Percentiles rank a stretch among this genome's conserved stretches.
phyloP scores from a whole-genome alignment of 2,329 filamentous ascomycete species.

The Metarhizium album region DNA sequence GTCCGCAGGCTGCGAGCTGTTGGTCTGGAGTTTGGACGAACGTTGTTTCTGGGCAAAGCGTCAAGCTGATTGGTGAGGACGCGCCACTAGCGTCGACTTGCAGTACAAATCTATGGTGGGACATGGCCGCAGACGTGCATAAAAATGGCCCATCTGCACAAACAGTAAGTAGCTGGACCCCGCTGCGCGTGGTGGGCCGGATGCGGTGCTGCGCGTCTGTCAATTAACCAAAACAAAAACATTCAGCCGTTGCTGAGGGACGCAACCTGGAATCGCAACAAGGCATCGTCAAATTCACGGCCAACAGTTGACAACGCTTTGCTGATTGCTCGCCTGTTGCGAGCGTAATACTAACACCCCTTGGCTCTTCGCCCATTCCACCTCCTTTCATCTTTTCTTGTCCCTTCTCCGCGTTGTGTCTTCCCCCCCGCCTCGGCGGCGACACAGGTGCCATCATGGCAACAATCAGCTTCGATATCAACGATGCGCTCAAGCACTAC shows the following conservation, averaged over 20 bases:
- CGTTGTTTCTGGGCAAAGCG: background rate
- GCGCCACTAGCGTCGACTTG: background rate
- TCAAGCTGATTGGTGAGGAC: background rate
- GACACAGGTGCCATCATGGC: conserved; percentile 40
- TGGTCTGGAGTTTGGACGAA: background rate
- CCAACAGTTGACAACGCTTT: background rate
- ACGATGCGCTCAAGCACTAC: conserved; percentile 92
- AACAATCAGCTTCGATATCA: conserved; percentile 85
- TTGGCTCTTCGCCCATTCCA: background rate
- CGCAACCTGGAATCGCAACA: conserved; percentile 7
- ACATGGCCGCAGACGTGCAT: background rate
- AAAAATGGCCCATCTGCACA: background rate
- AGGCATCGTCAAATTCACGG: conserved; percentile 2
- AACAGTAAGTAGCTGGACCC: too few species aligned
- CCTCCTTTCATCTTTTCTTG: background rate
- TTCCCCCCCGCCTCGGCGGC: conserved; percentile 10
- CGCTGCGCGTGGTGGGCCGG: background rate
- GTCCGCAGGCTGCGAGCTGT: background rate
- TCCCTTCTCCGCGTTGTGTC: background rate
- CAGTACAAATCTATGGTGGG: too few species aligned
- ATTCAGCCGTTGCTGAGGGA: conserved; percentile 12
- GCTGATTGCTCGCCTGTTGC: background rate
- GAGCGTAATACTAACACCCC: background rate
- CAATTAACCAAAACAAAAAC: conserved; percentile 23
- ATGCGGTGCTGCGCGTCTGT: conserved; percentile 9